phyloP scores from a whole-genome alignment of 352 stramenopile genomes.

The Pythium folliculosum region DNA sequence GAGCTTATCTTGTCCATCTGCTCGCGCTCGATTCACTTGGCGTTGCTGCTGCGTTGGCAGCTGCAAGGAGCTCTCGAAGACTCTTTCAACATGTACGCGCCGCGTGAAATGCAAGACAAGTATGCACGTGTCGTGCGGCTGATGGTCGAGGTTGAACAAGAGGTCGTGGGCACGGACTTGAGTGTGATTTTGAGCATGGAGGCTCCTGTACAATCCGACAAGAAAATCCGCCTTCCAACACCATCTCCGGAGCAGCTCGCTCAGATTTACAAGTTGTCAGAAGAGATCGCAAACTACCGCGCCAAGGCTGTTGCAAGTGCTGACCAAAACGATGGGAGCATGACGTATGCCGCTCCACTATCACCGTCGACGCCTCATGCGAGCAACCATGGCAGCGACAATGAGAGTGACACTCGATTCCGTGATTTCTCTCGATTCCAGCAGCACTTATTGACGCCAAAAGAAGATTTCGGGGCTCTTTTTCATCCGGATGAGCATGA shows the following conservation, averaged over 20 bases:
- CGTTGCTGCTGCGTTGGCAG: slow-evolving; percentile 83
- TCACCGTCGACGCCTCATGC: slow-evolving; percentile 35
- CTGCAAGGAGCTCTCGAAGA: slow-evolving; percentile 87
- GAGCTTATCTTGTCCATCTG: slow-evolving; percentile 88
- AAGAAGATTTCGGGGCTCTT: slow-evolving; percentile 50
- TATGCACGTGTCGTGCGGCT: slow-evolving; percentile 81
- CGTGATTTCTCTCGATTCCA: slow-evolving; percentile 87
- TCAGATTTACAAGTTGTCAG: slow-evolving; percentile 75
- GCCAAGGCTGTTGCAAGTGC: slow-evolving; percentile 44
- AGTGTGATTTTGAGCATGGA: slow-evolving; percentile 63
- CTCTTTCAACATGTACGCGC: slow-evolving; percentile 73
- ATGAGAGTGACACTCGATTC: slow-evolving; percentile 68
- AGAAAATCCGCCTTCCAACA: slow-evolving; percentile 65
- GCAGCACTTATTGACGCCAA: slow-evolving; percentile 82
- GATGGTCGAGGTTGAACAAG: slow-evolving; percentile 86
- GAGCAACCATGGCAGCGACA: slow-evolving; percentile 27
- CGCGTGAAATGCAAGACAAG: slow-evolving; percentile 85
- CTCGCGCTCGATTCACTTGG: slow-evolving; percentile 84
- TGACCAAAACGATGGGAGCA: slow-evolving; percentile 20
- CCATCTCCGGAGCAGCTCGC: slow-evolving; percentile 85
- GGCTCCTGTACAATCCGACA: slow-evolving; percentile 42
- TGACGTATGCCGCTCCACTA: slow-evolving; percentile 38
- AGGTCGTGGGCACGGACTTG: slow-evolving; percentile 74
- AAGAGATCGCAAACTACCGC: slow-evolving; percentile 76
- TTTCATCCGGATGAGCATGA: slow-evolving; percentile 25